Evolutionary conservation across 202 grass and related monocot genomes (phyloP).

Genomic region (Setaria italica): DNA sequence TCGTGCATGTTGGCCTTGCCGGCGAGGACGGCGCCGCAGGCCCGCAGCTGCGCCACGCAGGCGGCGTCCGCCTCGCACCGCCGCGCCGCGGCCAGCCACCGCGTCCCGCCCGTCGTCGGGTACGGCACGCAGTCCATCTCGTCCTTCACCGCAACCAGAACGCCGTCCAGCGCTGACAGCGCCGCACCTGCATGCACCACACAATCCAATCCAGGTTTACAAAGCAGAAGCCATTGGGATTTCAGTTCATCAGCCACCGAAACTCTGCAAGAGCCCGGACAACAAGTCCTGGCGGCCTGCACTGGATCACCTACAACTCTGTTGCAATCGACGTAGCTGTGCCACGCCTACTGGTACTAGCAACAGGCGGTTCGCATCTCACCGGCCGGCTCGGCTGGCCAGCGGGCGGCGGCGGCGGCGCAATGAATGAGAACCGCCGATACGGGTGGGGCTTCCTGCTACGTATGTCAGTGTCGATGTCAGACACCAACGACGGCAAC

Average conservation of each 20-base stretch:
- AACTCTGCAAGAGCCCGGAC: too few relatives aligned
- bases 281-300: too few relatives aligned
- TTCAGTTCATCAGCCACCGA: too few relatives aligned
- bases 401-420: neutral
- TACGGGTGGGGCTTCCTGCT: neutral
- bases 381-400: neutral
- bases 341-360: neutral
- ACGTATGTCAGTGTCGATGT: neutral
- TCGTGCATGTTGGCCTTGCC: slow-evolving; percentile 99
- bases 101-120: slow-evolving; percentile 88
- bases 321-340: too few relatives aligned
- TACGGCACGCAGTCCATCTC: slow-evolving; percentile 91
- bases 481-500: neutral
- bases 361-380: neutral
- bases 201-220: too few relatives aligned
- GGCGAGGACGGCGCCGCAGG: slow-evolving; percentile 80
- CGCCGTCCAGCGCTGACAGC: slow-evolving; percentile 75
- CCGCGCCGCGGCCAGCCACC: slow-evolving; percentile 71
- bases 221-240: too few relatives aligned
- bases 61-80: slow-evolving; percentile 62
- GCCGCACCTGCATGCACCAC: slow-evolving; percentile 50
- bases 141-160: slow-evolving; percentile 88
- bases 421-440: neutral
- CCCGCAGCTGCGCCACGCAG: slow-evolving; percentile 80
- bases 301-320: too few relatives aligned